A percentile compares a stretch with the other conserved stretches of the same genome.
Evolutionary conservation across 1,284 basidiomycete species (phyloP).

Genomic region (Ceraceosorus guamensis): DNA sequence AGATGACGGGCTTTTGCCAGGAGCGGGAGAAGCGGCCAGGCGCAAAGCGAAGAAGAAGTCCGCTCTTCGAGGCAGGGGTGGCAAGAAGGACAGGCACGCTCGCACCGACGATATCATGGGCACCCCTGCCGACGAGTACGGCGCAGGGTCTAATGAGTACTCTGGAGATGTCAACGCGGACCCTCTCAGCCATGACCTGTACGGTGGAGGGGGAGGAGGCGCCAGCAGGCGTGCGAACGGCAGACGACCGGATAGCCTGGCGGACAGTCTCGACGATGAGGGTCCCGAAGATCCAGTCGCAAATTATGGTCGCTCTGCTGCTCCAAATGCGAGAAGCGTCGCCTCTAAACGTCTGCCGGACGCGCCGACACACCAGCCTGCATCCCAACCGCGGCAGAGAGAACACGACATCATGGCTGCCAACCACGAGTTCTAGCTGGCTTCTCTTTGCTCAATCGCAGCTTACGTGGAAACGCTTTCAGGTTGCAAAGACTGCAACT

Average conservation of each 20-base stretch:
- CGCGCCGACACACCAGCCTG: background rate
- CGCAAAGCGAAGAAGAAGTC: slow-evolving; percentile 3
- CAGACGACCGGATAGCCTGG: too few relatives aligned
- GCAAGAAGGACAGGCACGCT: slow-evolving; percentile 11
- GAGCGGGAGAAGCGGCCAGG: slow-evolving; percentile 5
- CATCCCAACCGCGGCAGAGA: background rate
- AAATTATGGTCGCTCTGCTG: slow-evolving; percentile 1
- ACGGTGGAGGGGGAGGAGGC: slow-evolving; percentile 1
- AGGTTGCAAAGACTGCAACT: too few relatives aligned
- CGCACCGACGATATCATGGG: slow-evolving; percentile 9
- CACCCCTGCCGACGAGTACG: slow-evolving; percentile 4
- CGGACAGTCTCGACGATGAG: slow-evolving; percentile 12
- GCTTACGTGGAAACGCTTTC: too few relatives aligned
- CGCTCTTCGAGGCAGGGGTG: slow-evolving; percentile 4
- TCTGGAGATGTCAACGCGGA: background rate
- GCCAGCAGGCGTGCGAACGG: background rate
- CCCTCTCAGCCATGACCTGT: slow-evolving; percentile 3
- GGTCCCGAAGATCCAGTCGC: slow-evolving; percentile 14
- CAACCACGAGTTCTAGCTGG: slow-evolving; percentile 7
- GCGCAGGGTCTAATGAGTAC: slow-evolving; percentile 1
- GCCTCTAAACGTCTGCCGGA: background rate
- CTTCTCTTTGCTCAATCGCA: too few relatives aligned
- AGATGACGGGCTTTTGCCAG: slow-evolving; percentile 3
- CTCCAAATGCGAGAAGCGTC: background rate
- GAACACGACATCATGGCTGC: slow-evolving; percentile 7